Base-by-base conservation (phyloP, 1,139 yeast genomes). In the Debaryomyces sp. region DNA sequence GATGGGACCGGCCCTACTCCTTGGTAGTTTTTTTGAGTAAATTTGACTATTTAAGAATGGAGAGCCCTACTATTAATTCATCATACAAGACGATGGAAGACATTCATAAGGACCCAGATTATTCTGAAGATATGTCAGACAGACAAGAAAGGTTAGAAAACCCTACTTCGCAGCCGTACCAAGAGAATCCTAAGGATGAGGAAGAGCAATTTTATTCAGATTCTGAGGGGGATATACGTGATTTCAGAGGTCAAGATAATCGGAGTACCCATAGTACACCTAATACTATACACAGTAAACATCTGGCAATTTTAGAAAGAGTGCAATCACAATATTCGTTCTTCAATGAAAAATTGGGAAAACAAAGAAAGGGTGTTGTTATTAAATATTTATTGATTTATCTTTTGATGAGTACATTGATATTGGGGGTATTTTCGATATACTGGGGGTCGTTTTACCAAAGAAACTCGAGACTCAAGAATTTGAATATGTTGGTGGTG, bases 361-460 rank as follows among this genome's bases (percentile, higher is more conserved):
- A 41, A 1, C 54, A 67, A 26, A 58, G 78, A 47, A 36, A 45
- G 17, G 18, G 35, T 1, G 43, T 73, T 24, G 44, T 54, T 5
- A 51, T 55, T 35, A 51, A 56, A 18, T 62, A 60, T 49, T 35
- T 54, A 1, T 5, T 43, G 8, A 64, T 56, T 34, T 67, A 65
- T 44, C 29, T 60, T 0, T 15, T 61, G n/a, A 65, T 80, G 63
- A 63, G 69, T 9, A 45, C 58, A 12, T 57, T 58, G 38, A 62
- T 72, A 26, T 60, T 75, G 47, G 66, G 61, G 5, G 61, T 72
- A 2, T 70, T 73, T 46, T 66, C 75, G 9, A 64, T 74, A 43
- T 75, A 75, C 55, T 75, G 80, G 80, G 80, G 80, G n/a, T 66
- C 79, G 4, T 58, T 64, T 55, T 74, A 62, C 54, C 54, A 63